phyloP scores from a whole-genome alignment of 2,329 filamentous ascomycete genomes.

The Rutstroemia sp. region DNA sequence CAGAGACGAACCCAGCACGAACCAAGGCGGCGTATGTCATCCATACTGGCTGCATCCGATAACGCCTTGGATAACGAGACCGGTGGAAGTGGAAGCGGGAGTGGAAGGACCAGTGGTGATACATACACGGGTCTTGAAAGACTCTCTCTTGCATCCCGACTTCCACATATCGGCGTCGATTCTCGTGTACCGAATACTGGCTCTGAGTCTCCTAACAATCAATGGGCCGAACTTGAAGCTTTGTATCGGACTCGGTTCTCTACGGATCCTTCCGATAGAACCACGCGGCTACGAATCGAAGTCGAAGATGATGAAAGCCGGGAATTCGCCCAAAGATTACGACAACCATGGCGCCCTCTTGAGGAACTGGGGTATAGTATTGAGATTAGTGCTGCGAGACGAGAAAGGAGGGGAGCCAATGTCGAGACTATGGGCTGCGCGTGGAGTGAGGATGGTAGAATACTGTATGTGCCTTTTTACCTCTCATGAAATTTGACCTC shows the following conservation, averaged over 20 bases:
- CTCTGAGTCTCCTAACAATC: constrained; percentile 25
- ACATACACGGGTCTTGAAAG: constrained; percentile 24
- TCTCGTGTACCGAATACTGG: constrained; percentile 23
- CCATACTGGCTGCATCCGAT: constrained; percentile 22
- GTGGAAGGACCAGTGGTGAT: constrained; percentile 13
- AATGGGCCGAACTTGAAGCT: constrained; percentile 38
- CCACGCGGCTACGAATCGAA: constrained; percentile 23
- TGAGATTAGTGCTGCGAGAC: constrained; percentile 19
- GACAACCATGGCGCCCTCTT: constrained; percentile 24
- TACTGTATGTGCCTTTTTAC: constrained; percentile 41
- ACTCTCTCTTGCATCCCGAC: constrained; percentile 19
- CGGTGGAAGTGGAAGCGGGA: background rate
- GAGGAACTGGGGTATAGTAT: constrained; percentile 12
- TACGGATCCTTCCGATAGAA: constrained; percentile 17
- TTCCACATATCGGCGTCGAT: constrained; percentile 23
- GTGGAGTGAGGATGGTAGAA: constrained; percentile 55
- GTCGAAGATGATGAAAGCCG: constrained; percentile 26
- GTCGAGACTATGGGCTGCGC: constrained; percentile 54
- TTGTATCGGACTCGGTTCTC: constrained; percentile 33
- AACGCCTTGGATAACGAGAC: constrained; percentile 16
- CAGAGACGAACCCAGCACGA: constrained; percentile 23
- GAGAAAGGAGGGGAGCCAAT: constrained; percentile 16
- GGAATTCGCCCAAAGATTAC: constrained; percentile 26
- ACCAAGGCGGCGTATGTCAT: constrained; percentile 21
- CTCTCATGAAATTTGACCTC: background rate